Evolutionary conservation across 2,329 filamentous ascomycete genomes (phyloP).

Genomic region (Leptoxyphium fumago): DNA sequence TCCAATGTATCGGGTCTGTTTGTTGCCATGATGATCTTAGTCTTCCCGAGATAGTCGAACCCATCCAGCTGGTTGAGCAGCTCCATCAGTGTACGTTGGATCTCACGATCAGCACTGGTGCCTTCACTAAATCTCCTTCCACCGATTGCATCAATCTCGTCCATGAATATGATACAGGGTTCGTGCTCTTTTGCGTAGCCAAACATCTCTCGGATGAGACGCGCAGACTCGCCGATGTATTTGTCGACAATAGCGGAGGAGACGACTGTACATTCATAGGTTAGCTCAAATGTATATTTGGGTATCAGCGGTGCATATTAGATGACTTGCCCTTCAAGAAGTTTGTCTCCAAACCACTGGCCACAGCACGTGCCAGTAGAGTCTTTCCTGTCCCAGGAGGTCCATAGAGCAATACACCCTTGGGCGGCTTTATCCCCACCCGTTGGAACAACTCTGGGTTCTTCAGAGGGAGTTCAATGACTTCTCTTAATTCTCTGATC

Average conservation of each 20-base stretch:
- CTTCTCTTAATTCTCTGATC: conserved; percentile 91
- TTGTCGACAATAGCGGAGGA: conserved; percentile 99
- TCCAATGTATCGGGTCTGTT: conserved; percentile 95
- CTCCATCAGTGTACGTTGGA: conserved; percentile 97
- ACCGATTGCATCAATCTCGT: conserved; percentile 98
- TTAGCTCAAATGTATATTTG: conserved; percentile 4
- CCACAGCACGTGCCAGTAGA: conserved; percentile 80
- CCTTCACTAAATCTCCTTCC: conserved; percentile 93
- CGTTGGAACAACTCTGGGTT: conserved; percentile 94
- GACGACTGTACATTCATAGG: conserved; percentile 48
- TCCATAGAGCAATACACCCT: conserved; percentile 90
- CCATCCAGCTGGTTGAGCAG: conserved; percentile 96
- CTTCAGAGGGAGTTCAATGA: conserved; percentile 94
- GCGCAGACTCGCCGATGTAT: conserved; percentile 96
- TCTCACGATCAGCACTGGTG: conserved; percentile 93
- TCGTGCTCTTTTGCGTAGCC: conserved; percentile 99
- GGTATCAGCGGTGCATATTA: no score
- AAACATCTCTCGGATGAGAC: conserved; percentile 98
- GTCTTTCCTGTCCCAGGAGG: conserved; percentile 97
- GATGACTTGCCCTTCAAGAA: conserved; percentile 69
- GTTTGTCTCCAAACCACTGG: conserved; percentile 92
- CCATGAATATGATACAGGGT: conserved; percentile 99
- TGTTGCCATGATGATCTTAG: conserved; percentile 99
- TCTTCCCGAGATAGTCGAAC: conserved; percentile 98
- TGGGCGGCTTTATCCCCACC: conserved; percentile 97